These are phyloP conservation scores for Chaetomium fimeti DNA, from an alignment of 495 filamentous ascomycete species.

Conservation along the genomic window DNA sequence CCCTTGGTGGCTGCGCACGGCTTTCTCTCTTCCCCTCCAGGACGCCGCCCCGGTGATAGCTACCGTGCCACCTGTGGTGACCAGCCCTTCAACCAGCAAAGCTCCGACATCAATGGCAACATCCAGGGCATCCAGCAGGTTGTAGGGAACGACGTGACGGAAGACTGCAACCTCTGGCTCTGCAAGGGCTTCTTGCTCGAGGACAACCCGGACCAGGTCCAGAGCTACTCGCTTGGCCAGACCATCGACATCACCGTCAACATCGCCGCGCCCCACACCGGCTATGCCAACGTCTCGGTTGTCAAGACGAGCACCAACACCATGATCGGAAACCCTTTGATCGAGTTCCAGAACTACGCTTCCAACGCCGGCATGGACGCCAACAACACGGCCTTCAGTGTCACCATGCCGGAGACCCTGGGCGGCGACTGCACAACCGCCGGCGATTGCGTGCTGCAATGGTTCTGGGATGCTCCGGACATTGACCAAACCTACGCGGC, in stretches of 20 bases:
- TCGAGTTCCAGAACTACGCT: conserved; percentile 51
- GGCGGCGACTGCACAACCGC: conserved; percentile 9
- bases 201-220: conserved; percentile 63
- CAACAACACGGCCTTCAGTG: conserved; percentile 60
- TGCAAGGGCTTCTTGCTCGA: conserved; percentile 69
- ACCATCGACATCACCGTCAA: conserved; percentile 53
- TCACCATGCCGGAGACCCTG: conserved; percentile 56
- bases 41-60: background rate
- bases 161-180: conserved; percentile 36
- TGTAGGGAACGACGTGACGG: conserved; percentile 11
- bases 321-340: conserved; percentile 54
- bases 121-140: conserved; percentile 14
- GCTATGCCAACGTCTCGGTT: conserved; percentile 65
- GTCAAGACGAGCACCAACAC: conserved; percentile 59
- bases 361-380: conserved; percentile 43
- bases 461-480: conserved; percentile 10
- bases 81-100: conserved; percentile 11
- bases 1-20: conserved; percentile 1
- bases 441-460: conserved; percentile 18
- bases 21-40: conserved; percentile 7
- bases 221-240: conserved; percentile 59
- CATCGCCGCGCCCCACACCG: conserved; percentile 58
- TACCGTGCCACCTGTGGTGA: conserved; percentile 9
- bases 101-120: conserved; percentile 14
- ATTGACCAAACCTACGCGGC: conserved; percentile 13